These are phyloP conservation scores for Rhodotorula sp. DNA, from an alignment of 1,284 basidiomycete genomes.

Conservation along the genomic window DNA sequence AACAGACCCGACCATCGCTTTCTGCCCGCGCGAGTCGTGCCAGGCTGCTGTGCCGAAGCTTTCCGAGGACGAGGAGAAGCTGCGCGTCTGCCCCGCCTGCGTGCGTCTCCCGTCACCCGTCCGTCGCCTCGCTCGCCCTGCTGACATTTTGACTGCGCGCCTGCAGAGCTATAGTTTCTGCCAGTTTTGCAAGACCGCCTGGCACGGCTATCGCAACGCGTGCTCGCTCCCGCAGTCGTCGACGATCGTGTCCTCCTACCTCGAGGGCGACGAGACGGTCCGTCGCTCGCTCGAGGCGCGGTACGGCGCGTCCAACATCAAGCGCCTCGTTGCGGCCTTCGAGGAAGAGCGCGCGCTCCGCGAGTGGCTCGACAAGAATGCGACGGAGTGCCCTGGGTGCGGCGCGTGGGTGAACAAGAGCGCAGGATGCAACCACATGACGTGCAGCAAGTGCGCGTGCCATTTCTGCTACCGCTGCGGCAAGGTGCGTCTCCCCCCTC, in stretches of 20 bases:
- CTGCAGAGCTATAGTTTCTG: conserved; percentile 32
- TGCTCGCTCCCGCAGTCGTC: conserved; percentile 67
- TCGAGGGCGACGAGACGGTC: conserved; percentile 58
- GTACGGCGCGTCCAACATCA: conserved; percentile 64
- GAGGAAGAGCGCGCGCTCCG: conserved; percentile 68
- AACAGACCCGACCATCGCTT: conserved; percentile 69
- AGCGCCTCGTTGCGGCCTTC: conserved; percentile 61
- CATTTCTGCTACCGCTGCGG: conserved; percentile 74
- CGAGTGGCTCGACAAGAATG: conserved; percentile 64
- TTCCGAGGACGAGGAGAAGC: conserved; percentile 61
- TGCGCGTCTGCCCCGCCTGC: conserved; percentile 68
- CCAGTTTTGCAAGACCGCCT: conserved; percentile 69
- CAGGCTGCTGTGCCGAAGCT: conserved; percentile 67
- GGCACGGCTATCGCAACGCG: conserved; percentile 70
- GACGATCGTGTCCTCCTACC: conserved; percentile 64
- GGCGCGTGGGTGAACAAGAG: conserved; percentile 64
- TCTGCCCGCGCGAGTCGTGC: conserved; percentile 72
- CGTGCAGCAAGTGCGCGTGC: conserved; percentile 64
- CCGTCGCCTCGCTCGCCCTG: conserved; percentile 47
- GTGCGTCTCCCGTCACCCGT: conserved; percentile 65
- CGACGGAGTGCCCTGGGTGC: conserved; percentile 70
- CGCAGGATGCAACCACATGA: conserved; percentile 76
- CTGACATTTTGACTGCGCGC: neutral
- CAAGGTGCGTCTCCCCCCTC: conserved; percentile 1
- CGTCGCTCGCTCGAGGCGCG: conserved; percentile 61